These are phyloP conservation scores for Blastocystis sp. DNA, from an alignment of 352 stramenopile species.

Conservation along the genomic window DNA sequence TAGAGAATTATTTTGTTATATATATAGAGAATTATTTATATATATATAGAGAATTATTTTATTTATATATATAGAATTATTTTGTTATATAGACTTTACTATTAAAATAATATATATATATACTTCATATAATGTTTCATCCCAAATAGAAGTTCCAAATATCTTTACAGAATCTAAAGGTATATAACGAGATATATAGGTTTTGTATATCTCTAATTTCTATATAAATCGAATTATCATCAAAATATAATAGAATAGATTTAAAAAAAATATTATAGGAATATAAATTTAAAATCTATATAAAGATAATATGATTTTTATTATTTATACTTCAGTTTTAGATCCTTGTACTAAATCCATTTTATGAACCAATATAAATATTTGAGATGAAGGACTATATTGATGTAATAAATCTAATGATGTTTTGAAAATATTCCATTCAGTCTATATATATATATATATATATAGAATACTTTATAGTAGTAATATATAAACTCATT, in stretches of 20 bases:
- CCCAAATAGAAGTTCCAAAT: slow-evolving; percentile 96
- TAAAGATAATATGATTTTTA: slow-evolving; percentile 51
- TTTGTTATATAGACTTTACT: too few relatives aligned
- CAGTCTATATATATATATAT: slow-evolving; percentile 47
- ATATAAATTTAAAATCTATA: not conserved
- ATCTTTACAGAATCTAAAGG: slow-evolving; percentile 6
- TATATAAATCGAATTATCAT: slow-evolving; percentile 15
- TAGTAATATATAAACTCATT: too few relatives aligned
- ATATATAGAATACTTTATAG: too few relatives aligned
- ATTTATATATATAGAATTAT: too few relatives aligned
- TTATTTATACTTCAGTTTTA: too few relatives aligned
- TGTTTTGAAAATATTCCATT: slow-evolving; percentile 17
- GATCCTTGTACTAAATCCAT: slow-evolving; percentile 86
- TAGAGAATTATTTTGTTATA: too few relatives aligned
- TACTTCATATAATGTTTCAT: slow-evolving; percentile 88
- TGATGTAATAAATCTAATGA: slow-evolving; percentile 82
- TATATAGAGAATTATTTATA: too few relatives aligned
- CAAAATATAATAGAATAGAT: slow-evolving; percentile 16
- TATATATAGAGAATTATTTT: too few relatives aligned
- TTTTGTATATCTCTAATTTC: too few relatives aligned
- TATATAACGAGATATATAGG: too few relatives aligned
- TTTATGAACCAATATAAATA: slow-evolving; percentile 98
- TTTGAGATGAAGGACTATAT: slow-evolving; percentile 86
- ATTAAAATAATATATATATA: not conserved
- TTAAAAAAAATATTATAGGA: slow-evolving; percentile 1